Conservation (phyloP, 164 flowering plant genomes). For the Macadamia tetraphylla region DNA sequence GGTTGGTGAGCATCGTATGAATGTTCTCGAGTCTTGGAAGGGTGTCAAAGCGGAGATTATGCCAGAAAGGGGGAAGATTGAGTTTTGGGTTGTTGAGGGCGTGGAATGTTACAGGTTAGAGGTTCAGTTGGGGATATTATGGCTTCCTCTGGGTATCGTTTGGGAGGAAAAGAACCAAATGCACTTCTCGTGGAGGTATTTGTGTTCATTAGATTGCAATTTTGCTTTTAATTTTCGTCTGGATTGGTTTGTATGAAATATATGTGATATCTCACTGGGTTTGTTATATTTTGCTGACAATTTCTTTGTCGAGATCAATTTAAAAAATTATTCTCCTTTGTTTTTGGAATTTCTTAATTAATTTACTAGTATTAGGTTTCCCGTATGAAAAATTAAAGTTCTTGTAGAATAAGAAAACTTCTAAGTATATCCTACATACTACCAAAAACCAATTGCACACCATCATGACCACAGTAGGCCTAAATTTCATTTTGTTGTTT, state of each 20-base stretch:
- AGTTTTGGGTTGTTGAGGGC: slow-evolving; percentile 45
- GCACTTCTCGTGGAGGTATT: slow-evolving; percentile 72
- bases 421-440: too few relatives aligned
- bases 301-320: neutral
- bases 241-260: neutral
- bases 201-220: neutral
- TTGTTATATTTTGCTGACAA: neutral
- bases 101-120: slow-evolving; percentile 52
- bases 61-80: slow-evolving; percentile 68
- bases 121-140: slow-evolving; percentile 50
- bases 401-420: too few relatives aligned
- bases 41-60: slow-evolving; percentile 53
- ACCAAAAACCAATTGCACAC: too few relatives aligned
- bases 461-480: too few relatives aligned
- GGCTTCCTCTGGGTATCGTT: slow-evolving; percentile 40
- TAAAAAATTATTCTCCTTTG: too few relatives aligned
- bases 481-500: too few relatives aligned
- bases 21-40: slow-evolving; percentile 57
- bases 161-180: slow-evolving; percentile 28
- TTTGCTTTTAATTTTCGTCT: neutral
- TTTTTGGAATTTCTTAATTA: too few relatives aligned
- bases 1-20: slow-evolving; percentile 29
- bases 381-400: too few relatives aligned
- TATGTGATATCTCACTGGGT: slow-evolving; percentile 1
- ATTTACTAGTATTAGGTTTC: too few relatives aligned